phyloP scores from a whole-genome alignment of 805 yeast genomes.

The Candida krabiensis region DNA sequence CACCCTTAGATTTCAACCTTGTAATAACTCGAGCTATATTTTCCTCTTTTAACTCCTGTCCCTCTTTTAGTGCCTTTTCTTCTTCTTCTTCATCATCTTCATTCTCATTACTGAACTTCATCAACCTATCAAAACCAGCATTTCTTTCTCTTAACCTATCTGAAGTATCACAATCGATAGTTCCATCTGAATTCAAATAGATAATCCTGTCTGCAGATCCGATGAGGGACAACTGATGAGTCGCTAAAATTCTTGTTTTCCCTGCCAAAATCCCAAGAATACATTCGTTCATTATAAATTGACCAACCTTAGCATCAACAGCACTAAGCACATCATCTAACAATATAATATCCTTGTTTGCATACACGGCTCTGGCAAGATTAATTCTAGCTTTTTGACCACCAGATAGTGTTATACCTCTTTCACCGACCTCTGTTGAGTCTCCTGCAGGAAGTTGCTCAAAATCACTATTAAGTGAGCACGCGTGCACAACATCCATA shows the following conservation, averaged over 20 bases:
- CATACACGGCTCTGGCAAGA: conserved; percentile 76
- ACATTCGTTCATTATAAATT: conserved; percentile 71
- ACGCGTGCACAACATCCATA: conserved; percentile 54
- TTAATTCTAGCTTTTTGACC: conserved; percentile 85
- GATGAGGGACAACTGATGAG: conserved; percentile 76
- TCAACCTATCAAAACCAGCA: conserved; percentile 47
- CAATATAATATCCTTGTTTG: conserved; percentile 62
- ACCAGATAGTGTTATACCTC: conserved; percentile 85
- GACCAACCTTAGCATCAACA: conserved; percentile 83
- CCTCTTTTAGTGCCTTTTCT: conserved; percentile 21
- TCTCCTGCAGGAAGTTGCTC: conserved; percentile 73
- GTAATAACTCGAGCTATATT: conserved; percentile 15
- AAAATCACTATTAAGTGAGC: conserved; percentile 68
- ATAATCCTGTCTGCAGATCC: conserved; percentile 67
- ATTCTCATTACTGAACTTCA: conserved; percentile 38
- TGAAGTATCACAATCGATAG: conserved; percentile 58
- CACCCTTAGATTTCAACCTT: conserved; percentile 29
- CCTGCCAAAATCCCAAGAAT: conserved; percentile 52
- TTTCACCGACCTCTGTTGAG: conserved; percentile 76
- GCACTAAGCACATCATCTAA: conserved; percentile 80
- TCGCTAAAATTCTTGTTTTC: conserved; percentile 73
- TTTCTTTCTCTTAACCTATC: conserved; percentile 50
- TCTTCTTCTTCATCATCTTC: conserved; percentile 14
- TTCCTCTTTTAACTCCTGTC: conserved; percentile 24
- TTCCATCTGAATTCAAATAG: conserved; percentile 63